These are phyloP conservation scores for Cyclanthera cordifolia DNA, from an alignment of 306 rosid genomes.

Conservation along the genomic window DNA sequence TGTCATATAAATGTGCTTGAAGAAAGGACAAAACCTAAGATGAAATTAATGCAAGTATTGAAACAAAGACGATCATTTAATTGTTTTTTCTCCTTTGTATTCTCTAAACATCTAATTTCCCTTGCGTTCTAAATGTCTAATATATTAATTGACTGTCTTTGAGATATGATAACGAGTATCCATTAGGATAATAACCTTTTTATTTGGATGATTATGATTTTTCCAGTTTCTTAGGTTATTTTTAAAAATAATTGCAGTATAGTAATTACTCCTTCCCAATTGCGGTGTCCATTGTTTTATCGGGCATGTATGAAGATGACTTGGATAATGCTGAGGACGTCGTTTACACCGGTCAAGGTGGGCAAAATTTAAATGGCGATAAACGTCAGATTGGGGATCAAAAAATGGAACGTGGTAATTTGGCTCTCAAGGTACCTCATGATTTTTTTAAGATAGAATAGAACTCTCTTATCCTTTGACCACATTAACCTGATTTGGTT, in stretches of 20 bases:
- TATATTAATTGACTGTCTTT: neutral
- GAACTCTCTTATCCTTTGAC: neutral
- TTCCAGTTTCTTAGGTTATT: neutral
- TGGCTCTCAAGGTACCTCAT: slow-evolving; percentile 72
- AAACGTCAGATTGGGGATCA: slow-evolving; percentile 78
- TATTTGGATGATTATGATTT: too few species aligned
- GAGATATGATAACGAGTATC: neutral
- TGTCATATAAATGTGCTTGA: neutral
- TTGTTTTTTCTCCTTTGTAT: neutral
- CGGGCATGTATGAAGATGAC: slow-evolving; percentile 97
- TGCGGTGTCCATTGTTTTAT: slow-evolving; percentile 81
- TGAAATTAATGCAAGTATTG: neutral
- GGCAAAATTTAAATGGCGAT: slow-evolving; percentile 73
- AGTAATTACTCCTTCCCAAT: slow-evolving; percentile 41
- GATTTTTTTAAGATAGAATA: neutral
- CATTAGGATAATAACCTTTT: too few species aligned
- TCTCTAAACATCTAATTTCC: neutral
- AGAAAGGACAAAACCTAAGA: neutral
- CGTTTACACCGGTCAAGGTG: slow-evolving; percentile 96
- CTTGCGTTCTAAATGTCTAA: neutral
- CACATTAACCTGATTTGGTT: neutral
- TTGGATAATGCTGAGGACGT: slow-evolving; percentile 88
- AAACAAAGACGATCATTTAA: neutral
- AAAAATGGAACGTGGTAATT: slow-evolving; percentile 62
- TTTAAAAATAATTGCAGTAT: slow-evolving; percentile 26